Conservation (phyloP, 2,329 filamentous ascomycete genomes). For the Penicillium sp. region DNA sequence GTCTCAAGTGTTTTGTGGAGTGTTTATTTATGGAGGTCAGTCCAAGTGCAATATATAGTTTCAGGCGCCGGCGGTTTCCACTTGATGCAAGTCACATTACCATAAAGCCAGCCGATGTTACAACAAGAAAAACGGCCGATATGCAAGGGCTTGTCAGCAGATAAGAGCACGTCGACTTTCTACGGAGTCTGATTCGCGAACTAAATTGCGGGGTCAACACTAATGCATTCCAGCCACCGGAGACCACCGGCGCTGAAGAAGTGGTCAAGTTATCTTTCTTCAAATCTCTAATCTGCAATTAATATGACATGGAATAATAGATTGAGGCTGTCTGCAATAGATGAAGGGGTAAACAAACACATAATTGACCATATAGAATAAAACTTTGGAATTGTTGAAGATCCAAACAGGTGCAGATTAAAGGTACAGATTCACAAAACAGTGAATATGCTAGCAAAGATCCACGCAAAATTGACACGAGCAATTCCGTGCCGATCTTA, state of each 20-base stretch:
- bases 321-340: neutral
- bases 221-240: neutral
- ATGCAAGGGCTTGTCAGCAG: neutral
- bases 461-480: neutral
- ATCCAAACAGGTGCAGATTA: neutral
- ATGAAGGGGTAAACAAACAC: neutral
- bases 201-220: neutral
- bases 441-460: neutral
- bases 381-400: neutral
- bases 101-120: neutral
- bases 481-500: neutral
- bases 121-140: neutral
- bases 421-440: neutral
- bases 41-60: neutral
- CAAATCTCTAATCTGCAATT: neutral
- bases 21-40: neutral
- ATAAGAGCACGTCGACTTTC: neutral
- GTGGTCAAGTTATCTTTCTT: neutral
- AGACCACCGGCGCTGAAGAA: conserved; percentile 1
- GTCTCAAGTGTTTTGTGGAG: no score
- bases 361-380: no score
- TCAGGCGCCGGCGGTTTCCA: neutral
- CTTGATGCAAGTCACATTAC: neutral
- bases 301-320: neutral
- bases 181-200: neutral